Conservation (phyloP, 768 basidiomycete species). For the Russula griseocarnosa region DNA sequence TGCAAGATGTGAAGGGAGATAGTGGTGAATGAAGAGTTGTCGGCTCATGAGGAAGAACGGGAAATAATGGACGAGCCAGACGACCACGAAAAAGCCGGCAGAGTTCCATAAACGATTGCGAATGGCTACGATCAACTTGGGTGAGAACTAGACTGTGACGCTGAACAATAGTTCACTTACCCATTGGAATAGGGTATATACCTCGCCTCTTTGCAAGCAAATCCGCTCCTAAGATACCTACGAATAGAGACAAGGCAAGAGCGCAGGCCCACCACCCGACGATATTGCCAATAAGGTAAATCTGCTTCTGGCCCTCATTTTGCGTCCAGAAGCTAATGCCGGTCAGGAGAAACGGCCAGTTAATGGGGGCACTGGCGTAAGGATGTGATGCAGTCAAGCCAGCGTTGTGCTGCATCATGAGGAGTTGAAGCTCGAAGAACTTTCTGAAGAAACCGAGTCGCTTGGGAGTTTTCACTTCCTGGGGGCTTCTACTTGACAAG, state of each 20-base stretch:
- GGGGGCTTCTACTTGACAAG: conserved; percentile 47
- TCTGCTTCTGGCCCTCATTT: conserved; percentile 78
- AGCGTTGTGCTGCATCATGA: conserved; percentile 99
- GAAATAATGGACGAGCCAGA: conserved; percentile 94
- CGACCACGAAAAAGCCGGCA: conserved; percentile 88
- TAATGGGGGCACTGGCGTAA: conserved; percentile 92
- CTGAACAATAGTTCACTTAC: conserved; percentile 47
- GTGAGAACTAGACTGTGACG: conserved; percentile 7
- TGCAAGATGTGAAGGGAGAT: conserved; percentile 92
- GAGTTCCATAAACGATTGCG: conserved; percentile 95
- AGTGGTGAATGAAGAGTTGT: conserved; percentile 96
- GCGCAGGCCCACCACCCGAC: conserved; percentile 94
- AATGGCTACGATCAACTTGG: conserved; percentile 51
- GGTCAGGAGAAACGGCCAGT: conserved; percentile 95
- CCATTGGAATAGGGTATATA: conserved; percentile 78
- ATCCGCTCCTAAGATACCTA: conserved; percentile 89
- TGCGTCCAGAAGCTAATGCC: conserved; percentile 99
- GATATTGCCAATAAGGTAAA: conserved; percentile 94
- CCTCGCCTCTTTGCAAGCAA: conserved; percentile 81
- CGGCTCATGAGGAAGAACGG: conserved; percentile 98
- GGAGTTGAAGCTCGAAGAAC: conserved; percentile 85
- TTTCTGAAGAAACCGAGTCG: conserved; percentile 90
- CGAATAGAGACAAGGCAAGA: conserved; percentile 77
- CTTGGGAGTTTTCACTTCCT: conserved; percentile 65
- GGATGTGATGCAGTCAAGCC: conserved; percentile 96